Conservation (phyloP, 352 stramenopile genomes). For the Peronospora farinosa region DNA sequence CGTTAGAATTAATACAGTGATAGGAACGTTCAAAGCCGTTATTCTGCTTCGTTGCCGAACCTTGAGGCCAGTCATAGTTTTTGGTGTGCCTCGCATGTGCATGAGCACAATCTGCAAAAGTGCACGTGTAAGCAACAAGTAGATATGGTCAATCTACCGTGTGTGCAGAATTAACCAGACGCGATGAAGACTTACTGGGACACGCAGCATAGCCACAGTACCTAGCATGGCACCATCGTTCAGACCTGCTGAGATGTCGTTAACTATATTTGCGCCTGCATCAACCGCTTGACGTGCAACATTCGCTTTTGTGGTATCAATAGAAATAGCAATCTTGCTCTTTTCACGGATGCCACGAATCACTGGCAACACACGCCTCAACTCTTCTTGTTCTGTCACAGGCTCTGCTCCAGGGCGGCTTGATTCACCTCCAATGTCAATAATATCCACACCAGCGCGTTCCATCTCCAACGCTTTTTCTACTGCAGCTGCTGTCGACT, state of each 20-base stretch:
- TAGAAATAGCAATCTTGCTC: slow-evolving; percentile 87
- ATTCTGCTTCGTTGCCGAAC: slow-evolving; percentile 17
- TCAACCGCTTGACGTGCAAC: slow-evolving; percentile 88
- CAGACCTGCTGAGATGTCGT: slow-evolving; percentile 94
- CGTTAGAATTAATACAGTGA: not conserved
- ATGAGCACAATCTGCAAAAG: slow-evolving; percentile 87
- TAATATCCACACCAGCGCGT: slow-evolving; percentile 86
- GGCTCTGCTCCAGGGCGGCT: slow-evolving; percentile 92
- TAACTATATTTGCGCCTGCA: slow-evolving; percentile 94
- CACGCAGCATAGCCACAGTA: slow-evolving; percentile 74
- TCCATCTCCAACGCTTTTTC: slow-evolving; percentile 86
- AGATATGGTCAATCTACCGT: not conserved
- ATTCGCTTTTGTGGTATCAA: slow-evolving; percentile 93
- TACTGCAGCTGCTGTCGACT: slow-evolving; percentile 56
- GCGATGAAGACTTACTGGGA: slow-evolving; percentile 47
- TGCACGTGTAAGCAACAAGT: not conserved
- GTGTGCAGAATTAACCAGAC: not conserved
- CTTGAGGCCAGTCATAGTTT: slow-evolving; percentile 92
- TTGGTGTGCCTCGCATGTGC: slow-evolving; percentile 95
- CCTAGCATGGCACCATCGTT: slow-evolving; percentile 90
- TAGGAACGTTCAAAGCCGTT: not conserved
- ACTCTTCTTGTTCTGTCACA: slow-evolving; percentile 87
- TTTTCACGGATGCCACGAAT: slow-evolving; percentile 85
- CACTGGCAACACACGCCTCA: slow-evolving; percentile 89
- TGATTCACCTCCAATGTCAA: slow-evolving; percentile 98